Percentiles rank a stretch among this genome's conserved stretches.
Evolutionary conservation across 768 basidiomycete genomes (phyloP).

Genomic region (Austroboletus eburneus): DNA sequence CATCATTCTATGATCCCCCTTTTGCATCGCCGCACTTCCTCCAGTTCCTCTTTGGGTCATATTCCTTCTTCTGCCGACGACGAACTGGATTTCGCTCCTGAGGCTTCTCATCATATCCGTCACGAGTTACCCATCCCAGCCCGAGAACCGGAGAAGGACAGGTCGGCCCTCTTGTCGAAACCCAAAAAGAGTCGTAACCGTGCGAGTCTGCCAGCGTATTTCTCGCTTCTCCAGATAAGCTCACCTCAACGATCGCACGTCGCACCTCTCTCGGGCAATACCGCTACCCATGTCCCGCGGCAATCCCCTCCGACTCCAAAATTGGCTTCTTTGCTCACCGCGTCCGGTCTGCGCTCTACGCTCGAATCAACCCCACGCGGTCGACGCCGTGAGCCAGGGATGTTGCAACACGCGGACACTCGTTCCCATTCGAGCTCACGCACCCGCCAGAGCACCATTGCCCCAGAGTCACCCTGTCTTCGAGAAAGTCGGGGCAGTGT

Average conservation of each 20-base stretch:
- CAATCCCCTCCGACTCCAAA: slow-evolving; percentile 63
- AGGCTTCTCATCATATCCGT: slow-evolving; percentile 20
- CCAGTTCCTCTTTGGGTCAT: slow-evolving; percentile 31
- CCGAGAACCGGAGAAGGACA: slow-evolving; percentile 22
- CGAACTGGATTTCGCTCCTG: slow-evolving; percentile 37
- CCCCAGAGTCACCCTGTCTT: slow-evolving; percentile 12
- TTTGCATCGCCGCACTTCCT: slow-evolving; percentile 50
- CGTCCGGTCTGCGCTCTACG: slow-evolving; percentile 33
- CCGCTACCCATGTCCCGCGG: slow-evolving; percentile 35
- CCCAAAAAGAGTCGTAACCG: slow-evolving; percentile 58
- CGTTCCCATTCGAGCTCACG: slow-evolving; percentile 42
- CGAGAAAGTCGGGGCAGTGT: slow-evolving; percentile 33
- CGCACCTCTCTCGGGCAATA: slow-evolving; percentile 44
- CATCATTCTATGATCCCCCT: slow-evolving; percentile 57
- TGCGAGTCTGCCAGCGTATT: slow-evolving; percentile 70
- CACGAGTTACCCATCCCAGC: slow-evolving; percentile 33
- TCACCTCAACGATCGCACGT: slow-evolving; percentile 37
- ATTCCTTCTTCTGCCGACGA: slow-evolving; percentile 42
- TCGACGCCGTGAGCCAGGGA: slow-evolving; percentile 41
- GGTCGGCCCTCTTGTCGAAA: slow-evolving; percentile 32
- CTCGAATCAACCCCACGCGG: slow-evolving; percentile 49
- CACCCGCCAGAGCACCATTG: slow-evolving; percentile 20
- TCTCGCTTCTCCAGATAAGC: slow-evolving; percentile 62
- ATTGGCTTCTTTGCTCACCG: slow-evolving; percentile 31
- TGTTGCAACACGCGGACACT: slow-evolving; percentile 31